A percentile compares a stretch with the other conserved stretches of the same genome.
Evolutionary conservation across 257 asterid genomes (phyloP).

Genomic region (Capsicum rhomboideum): DNA sequence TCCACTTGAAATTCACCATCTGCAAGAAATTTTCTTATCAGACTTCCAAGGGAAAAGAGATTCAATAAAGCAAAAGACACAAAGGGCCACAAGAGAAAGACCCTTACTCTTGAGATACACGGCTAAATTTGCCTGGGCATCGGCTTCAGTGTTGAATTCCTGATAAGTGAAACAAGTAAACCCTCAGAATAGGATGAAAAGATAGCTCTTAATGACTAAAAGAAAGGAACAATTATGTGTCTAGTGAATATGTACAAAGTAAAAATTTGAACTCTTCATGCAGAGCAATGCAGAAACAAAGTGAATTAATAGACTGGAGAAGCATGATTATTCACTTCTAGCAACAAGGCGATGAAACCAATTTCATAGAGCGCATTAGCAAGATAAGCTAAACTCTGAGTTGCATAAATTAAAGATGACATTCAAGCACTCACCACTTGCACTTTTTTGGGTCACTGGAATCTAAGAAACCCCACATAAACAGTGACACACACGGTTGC

Average conservation of each 20-base stretch:
- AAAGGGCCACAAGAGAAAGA: neutral
- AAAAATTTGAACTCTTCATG: neutral
- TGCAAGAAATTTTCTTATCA: conserved; percentile 24
- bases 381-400: neutral
- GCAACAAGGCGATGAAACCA: neutral
- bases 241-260: neutral
- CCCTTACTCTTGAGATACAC: conserved; percentile 53
- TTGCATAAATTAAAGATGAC: neutral
- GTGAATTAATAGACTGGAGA: neutral
- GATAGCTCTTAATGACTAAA: neutral
- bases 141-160: conserved; percentile 85
- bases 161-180: conserved; percentile 12
- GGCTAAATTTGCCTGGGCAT: conserved; percentile 85
- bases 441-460: neutral
- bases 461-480: neutral
- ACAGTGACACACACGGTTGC: neutral
- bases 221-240: neutral
- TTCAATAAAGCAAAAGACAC: neutral
- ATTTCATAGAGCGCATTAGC: neutral
- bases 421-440: neutral
- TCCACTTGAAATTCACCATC: conserved; percentile 79
- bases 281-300: neutral
- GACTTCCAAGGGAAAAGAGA: neutral
- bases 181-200: neutral
- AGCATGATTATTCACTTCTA: neutral